Evolutionary conservation across 345 rosid genomes (phyloP), one percentile per base, ranked within the genome.

Genomic region (Dipteronia sinensis): DNA sequence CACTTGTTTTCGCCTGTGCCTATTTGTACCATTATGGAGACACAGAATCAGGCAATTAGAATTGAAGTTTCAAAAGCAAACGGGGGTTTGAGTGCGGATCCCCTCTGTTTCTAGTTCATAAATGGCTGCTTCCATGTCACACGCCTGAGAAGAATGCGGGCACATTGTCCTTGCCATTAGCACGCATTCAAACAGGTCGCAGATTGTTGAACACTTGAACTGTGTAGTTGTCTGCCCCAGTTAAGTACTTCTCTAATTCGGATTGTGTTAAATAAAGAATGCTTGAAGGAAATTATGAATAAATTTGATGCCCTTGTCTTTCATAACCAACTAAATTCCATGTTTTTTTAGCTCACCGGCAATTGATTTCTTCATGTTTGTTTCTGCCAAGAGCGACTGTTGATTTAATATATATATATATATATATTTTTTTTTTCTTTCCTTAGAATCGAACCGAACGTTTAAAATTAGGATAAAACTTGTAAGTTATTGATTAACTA

Each of bases 21-120:
- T 15, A 47, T 38, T 70, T 49, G 61, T 49, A 49, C 9, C 47
- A 69, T 3, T n/a, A 25, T 25, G 31, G 56, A 68, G 23, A 68
- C 56, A 68, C 34, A 10, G 29, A 46, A 20, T 44, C 17, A 16
- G 29, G 71, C 51, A 67, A 19, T 38, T 44, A 68, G 27, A 68
- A 68, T 42, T 67, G 34, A 44, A 68, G 6, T 68, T 68, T 68
- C 66, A 8, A 20, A 44, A 42, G 8, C 72, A 44, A 68, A 67
- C 9, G 23, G 51, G 7, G 40, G 9, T 64, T 29, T 64, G 55
- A 49, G 19, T 49, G 6, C 1, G 1, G 55, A 49, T 49, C 55
- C 16, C 16, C 46, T 8, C 10, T 42, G 11, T 42, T 42, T 42
- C 46, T 42, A 42, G 46, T 42, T 42, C 46, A 7, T 42, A 42